These are phyloP conservation scores for Colletotrichum orchidophilum DNA, from an alignment of 2,329 filamentous ascomycete genomes.

Conservation along the genomic window DNA sequence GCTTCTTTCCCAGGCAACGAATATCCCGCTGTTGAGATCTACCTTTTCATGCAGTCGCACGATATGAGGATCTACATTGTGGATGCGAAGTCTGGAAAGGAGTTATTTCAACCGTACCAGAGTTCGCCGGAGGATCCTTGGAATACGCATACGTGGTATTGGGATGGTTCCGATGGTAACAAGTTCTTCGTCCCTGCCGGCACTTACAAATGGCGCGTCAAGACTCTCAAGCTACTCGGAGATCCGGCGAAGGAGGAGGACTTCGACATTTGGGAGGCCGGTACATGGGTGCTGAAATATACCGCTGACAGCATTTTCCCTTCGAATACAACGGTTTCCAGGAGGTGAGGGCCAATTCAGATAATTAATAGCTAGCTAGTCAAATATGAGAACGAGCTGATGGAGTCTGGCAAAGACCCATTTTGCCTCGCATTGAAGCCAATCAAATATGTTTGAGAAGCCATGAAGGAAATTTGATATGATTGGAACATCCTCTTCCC, in stretches of 20 bases:
- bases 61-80: not conserved
- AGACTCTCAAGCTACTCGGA: not conserved
- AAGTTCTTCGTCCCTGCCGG: conserved; percentile 1
- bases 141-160: conserved; percentile 1
- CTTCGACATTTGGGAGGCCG: not conserved
- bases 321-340: not conserved
- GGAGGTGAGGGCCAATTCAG: not conserved
- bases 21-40: conserved; percentile 5
- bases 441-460: not conserved
- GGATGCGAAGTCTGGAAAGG: not conserved
- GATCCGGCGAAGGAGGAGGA: not conserved
- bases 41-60: not conserved
- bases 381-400: not conserved
- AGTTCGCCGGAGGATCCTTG: not conserved
- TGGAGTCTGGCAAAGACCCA: not conserved
- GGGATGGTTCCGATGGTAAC: conserved; percentile 17
- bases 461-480: not conserved
- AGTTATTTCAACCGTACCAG: not conserved
- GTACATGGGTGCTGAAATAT: conserved; percentile 12
- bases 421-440: not conserved
- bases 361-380: not conserved
- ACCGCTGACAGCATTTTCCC: not conserved
- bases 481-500: not conserved
- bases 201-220: conserved; percentile 6
- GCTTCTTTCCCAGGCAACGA: conserved; percentile 3